Percentiles rank a stretch among this genome's conserved stretches.
phyloP scores from a whole-genome alignment of 1,139 yeast species.

The Saccharomycopsis crataegensis region DNA sequence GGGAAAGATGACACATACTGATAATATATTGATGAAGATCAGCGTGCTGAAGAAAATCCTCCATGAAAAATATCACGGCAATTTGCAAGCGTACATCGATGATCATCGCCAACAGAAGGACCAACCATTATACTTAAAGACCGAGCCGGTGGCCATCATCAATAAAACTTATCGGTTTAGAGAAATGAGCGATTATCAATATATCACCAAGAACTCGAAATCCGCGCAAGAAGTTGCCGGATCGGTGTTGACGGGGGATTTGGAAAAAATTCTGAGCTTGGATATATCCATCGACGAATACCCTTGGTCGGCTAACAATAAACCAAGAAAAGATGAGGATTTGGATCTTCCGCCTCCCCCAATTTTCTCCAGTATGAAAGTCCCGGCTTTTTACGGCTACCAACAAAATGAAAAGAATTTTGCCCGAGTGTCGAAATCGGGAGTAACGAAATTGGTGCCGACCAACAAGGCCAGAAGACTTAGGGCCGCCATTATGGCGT shows the following conservation, averaged over 20 bases:
- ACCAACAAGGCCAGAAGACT: conserved; percentile 36
- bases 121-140: conserved; percentile 27
- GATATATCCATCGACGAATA: conserved; percentile 31
- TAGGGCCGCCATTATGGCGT: conserved; percentile 39
- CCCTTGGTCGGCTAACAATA: conserved; percentile 25
- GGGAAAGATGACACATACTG: conserved; percentile 42
- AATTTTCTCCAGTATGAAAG: conserved; percentile 62
- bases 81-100: conserved; percentile 47
- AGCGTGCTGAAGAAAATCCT: conserved; percentile 59
- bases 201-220: conserved; percentile 50
- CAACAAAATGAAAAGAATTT: conserved; percentile 48
- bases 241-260: conserved; percentile 36
- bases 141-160: conserved; percentile 60
- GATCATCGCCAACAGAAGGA: conserved; percentile 9
- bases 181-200: conserved; percentile 85
- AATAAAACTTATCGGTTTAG: conserved; percentile 72
- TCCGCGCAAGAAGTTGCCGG: conserved; percentile 37
- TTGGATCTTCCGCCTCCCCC: conserved; percentile 85
- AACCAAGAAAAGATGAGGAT: conserved; percentile 34
- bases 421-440: conserved; percentile 21
- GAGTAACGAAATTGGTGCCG: conserved; percentile 38
- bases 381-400: conserved; percentile 71
- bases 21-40: conserved; percentile 62
- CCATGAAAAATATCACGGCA: conserved; percentile 35
- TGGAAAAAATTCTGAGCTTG: conserved; percentile 31